Conservation (phyloP, 208 protist genomes). For the Trypanosomatidae sp. region DNA sequence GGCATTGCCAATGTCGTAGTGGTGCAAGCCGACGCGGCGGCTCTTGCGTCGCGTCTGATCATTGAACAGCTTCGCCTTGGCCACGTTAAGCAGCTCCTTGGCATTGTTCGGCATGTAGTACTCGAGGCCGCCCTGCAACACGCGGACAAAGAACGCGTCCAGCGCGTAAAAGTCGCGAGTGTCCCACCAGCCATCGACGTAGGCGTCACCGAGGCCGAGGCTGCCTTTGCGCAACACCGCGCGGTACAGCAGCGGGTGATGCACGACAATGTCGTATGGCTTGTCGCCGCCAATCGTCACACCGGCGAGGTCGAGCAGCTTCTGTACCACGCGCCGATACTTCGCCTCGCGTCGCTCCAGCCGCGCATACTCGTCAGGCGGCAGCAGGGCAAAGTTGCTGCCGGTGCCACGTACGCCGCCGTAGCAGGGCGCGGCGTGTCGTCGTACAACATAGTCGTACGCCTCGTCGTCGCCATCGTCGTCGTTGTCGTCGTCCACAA, state of each 20-base stretch:
- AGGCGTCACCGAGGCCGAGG: slow-evolving; percentile 31
- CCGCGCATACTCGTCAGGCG: slow-evolving; percentile 8
- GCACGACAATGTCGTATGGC: slow-evolving; percentile 25
- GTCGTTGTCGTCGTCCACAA: no score
- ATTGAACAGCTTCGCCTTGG: slow-evolving; percentile 32
- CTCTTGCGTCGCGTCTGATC: slow-evolving; percentile 32
- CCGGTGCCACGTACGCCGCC: no score
- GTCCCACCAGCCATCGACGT: slow-evolving; percentile 57
- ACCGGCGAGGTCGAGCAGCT: slow-evolving; percentile 16
- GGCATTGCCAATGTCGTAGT: slow-evolving; percentile 63
- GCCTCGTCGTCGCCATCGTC: no score
- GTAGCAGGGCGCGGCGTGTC: no score
- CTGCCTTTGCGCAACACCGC: slow-evolving; percentile 32
- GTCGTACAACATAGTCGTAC: no score
- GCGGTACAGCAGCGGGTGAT: slow-evolving; percentile 25
- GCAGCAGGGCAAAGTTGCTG: slow-evolving; percentile 12
- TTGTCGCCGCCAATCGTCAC: slow-evolving; percentile 20
- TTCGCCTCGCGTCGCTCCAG: slow-evolving; percentile 14
- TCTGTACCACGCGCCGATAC: slow-evolving; percentile 17
- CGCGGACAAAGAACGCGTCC: slow-evolving; percentile 22
- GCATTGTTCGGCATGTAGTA: slow-evolving; percentile 54
- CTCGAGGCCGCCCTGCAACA: slow-evolving; percentile 21
- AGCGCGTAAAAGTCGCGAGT: slow-evolving; percentile 32
- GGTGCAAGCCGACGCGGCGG: slow-evolving; percentile 33
- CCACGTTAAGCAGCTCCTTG: slow-evolving; percentile 25